A percentile compares a stretch with the other conserved stretches of the same genome.
These are phyloP conservation scores for Hyaloscypha bicolor DNA, from an alignment of 495 filamentous ascomycete species.

Conservation along the genomic window DNA sequence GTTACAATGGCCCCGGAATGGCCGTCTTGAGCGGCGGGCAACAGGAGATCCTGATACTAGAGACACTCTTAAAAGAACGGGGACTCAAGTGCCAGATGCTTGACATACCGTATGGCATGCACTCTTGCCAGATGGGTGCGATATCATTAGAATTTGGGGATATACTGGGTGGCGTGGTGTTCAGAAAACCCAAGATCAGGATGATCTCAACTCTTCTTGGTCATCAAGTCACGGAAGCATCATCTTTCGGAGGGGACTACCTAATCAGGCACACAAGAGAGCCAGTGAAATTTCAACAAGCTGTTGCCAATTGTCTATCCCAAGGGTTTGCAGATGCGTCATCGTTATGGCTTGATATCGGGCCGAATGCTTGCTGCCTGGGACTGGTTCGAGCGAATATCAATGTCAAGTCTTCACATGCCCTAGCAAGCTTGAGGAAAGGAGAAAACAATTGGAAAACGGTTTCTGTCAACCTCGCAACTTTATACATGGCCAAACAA, in stretches of 20 bases:
- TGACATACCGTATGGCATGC: slow-evolving; percentile 75
- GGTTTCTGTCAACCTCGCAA: slow-evolving; percentile 57
- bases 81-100: slow-evolving; percentile 69
- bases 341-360: slow-evolving; percentile 60
- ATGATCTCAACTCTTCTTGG: slow-evolving; percentile 70
- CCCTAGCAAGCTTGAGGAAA: slow-evolving; percentile 54
- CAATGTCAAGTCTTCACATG: slow-evolving; percentile 48
- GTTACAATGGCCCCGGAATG: slow-evolving; percentile 61
- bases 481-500: slow-evolving; percentile 63
- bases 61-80: slow-evolving; percentile 57
- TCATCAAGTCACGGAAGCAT: slow-evolving; percentile 56
- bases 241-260: slow-evolving; percentile 60
- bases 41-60: slow-evolving; percentile 55
- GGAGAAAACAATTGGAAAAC: slow-evolving; percentile 65
- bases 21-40: slow-evolving; percentile 60
- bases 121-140: slow-evolving; percentile 74
- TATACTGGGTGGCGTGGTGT: slow-evolving; percentile 55
- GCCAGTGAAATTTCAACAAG: slow-evolving; percentile 71
- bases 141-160: slow-evolving; percentile 68
- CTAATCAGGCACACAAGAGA: slow-evolving; percentile 67
- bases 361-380: slow-evolving; percentile 66
- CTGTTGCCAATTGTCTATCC: slow-evolving; percentile 53
- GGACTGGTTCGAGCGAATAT: slow-evolving; percentile 68
- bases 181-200: slow-evolving; percentile 60
- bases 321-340: slow-evolving; percentile 53